Conservation (phyloP, 345 rosid species). For the Salix arbutifolia region DNA sequence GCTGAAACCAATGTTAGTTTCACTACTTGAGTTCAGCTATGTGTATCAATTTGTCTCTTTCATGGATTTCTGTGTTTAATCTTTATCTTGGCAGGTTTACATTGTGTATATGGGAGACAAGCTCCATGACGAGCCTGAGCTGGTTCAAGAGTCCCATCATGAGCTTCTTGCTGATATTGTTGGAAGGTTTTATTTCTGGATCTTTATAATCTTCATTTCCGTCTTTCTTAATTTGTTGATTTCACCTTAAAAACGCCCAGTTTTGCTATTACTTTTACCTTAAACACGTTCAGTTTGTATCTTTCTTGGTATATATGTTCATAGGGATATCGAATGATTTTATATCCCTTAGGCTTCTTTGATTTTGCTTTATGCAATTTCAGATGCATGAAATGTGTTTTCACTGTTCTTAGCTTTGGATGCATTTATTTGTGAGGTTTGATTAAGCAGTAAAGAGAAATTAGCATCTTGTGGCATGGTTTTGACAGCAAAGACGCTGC, state of each 20-base stretch:
- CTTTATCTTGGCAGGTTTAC: conserved; percentile 39
- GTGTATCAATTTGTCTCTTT: neutral
- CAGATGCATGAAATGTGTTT: neutral
- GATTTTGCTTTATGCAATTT: neutral
- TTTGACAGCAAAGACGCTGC: conserved; percentile 51
- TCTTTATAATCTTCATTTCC: neutral
- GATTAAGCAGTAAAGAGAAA: neutral
- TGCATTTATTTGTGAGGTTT: neutral
- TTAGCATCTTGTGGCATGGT: neutral
- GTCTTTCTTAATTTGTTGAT: neutral
- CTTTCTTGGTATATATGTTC: neutral
- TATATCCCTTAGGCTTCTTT: neutral
- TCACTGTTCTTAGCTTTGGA: neutral
- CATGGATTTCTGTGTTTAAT: neutral
- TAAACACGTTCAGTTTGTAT: neutral
- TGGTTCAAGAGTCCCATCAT: conserved; percentile 49
- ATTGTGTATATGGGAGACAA: conserved; percentile 59
- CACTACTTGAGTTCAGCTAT: neutral
- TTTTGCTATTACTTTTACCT: neutral
- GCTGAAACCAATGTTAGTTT: neutral
- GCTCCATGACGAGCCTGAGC: conserved; percentile 36
- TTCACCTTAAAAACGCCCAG: neutral
- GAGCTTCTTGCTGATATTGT: conserved; percentile 50
- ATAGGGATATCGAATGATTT: neutral
- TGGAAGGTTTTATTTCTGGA: conserved; percentile 42